Evolutionary conservation across 78 protist species (phyloP).

Genomic region (Pigoraptor vietnamica): DNA sequence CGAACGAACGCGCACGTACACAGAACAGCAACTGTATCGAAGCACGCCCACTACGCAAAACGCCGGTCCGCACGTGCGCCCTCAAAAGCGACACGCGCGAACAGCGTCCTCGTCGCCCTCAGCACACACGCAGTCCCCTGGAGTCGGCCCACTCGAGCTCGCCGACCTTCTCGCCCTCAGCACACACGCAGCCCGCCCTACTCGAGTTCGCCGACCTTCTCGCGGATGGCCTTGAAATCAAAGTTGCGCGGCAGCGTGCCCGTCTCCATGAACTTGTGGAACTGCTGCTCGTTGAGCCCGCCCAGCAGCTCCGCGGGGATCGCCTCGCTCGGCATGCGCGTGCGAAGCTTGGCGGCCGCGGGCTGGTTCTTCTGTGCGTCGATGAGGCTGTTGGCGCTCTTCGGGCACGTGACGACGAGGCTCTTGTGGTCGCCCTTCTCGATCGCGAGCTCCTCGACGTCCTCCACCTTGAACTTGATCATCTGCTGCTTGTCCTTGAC

Average conservation of each 20-base stretch:
- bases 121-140: background rate
- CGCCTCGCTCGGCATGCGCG: background rate
- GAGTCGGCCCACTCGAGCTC: background rate
- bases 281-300: constrained; percentile 1
- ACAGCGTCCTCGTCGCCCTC: too few relatives aligned
- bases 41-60: too few relatives aligned
- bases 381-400: background rate
- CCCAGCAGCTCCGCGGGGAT: background rate
- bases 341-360: background rate
- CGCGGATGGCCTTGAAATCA: background rate
- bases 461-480: background rate
- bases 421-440: background rate
- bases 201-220: background rate
- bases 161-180: too few relatives aligned
- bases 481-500: background rate
- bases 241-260: constrained; percentile 9
- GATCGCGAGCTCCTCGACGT: background rate
- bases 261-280: background rate
- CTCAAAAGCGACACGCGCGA: too few relatives aligned
- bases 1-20: too few relatives aligned
- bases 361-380: background rate
- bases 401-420: background rate
- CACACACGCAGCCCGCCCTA: background rate
- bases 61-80: too few relatives aligned
- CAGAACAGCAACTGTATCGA: too few relatives aligned